phyloP scores from a whole-genome alignment of 73 alveolate species.

The Loxodes magnus region DNA sequence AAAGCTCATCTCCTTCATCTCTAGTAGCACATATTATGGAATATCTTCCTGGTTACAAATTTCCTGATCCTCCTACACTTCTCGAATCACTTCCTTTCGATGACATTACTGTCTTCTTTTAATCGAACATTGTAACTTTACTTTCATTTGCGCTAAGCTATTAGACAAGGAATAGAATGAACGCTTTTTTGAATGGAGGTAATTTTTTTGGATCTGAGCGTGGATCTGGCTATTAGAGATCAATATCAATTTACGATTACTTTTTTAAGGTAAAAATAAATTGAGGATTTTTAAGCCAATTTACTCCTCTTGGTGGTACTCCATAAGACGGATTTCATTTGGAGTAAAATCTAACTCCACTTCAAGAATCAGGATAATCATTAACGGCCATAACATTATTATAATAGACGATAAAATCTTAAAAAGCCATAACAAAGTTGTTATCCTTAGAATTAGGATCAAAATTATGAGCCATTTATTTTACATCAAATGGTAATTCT shows the following conservation, averaged over 20 bases:
- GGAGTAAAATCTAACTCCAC: constrained; percentile 27
- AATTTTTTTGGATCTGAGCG: constrained; percentile 19
- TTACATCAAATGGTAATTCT: constrained; percentile 15
- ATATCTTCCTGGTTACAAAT: constrained; percentile 5
- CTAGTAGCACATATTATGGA: not conserved
- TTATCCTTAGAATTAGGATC: constrained; percentile 32
- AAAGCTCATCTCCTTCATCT: not conserved
- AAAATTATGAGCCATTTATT: constrained; percentile 41
- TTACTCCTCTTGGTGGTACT: constrained; percentile 30
- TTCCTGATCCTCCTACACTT: constrained; percentile 32
- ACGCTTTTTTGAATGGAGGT: constrained; percentile 28
- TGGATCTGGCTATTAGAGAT: constrained; percentile 45
- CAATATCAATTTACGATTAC: constrained; percentile 11
- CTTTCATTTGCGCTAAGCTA: constrained; percentile 14
- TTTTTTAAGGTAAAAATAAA: constrained; percentile 22
- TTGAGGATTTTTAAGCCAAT: constrained; percentile 43
- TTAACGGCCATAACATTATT: constrained; percentile 33
- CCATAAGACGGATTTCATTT: constrained; percentile 54
- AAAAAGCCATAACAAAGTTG: constrained; percentile 30
- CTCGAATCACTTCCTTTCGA: constrained; percentile 41
- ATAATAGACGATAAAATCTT: constrained; percentile 32
- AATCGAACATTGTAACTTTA: constrained; percentile 21
- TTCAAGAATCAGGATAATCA: constrained; percentile 43
- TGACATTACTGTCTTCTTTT: constrained; percentile 19
- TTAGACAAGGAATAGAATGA: constrained; percentile 22